A percentile compares a stretch with the other conserved stretches of the same genome.
These are phyloP conservation scores for Falciphora oryzae DNA, from an alignment of 2,329 filamentous ascomycete species.

Conservation along the genomic window DNA sequence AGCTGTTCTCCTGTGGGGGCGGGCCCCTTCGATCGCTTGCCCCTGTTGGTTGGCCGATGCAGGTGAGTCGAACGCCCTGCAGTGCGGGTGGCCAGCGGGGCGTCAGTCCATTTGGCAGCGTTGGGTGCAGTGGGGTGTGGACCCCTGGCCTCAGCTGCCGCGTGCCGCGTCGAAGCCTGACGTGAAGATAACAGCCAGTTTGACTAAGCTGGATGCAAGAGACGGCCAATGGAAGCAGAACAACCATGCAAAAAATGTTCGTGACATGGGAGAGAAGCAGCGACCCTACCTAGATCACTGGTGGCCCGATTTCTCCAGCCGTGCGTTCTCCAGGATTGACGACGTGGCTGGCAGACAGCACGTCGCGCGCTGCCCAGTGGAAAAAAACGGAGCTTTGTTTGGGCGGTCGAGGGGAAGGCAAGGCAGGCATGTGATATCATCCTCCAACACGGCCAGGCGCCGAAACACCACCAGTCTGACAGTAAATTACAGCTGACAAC, in stretches of 20 bases:
- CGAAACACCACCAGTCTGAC: neutral
- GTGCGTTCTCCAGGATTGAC: neutral
- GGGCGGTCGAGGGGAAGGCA: neutral
- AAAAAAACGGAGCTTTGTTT: neutral
- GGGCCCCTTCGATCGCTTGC: neutral
- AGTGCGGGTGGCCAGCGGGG: too few relatives aligned
- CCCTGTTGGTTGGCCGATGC: too few relatives aligned
- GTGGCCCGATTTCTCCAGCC: neutral
- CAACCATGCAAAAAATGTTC: neutral
- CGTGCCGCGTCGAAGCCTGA: neutral
- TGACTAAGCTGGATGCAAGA: neutral
- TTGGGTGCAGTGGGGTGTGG: too few relatives aligned
- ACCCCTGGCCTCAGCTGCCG: neutral
- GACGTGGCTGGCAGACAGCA: neutral
- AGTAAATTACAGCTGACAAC: neutral
- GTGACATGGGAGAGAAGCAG: too few relatives aligned
- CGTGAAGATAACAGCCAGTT: too few relatives aligned
- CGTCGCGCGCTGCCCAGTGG: too few relatives aligned
- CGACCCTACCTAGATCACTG: too few relatives aligned
- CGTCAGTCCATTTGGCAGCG: neutral
- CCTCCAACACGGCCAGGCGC: neutral
- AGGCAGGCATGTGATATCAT: neutral
- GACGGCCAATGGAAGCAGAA: neutral
- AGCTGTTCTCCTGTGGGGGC: neutral
- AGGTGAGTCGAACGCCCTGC: neutral